These are phyloP conservation scores for Metschnikowia gelsemii DNA, from an alignment of 805 yeast genomes.

Conservation along the genomic window DNA sequence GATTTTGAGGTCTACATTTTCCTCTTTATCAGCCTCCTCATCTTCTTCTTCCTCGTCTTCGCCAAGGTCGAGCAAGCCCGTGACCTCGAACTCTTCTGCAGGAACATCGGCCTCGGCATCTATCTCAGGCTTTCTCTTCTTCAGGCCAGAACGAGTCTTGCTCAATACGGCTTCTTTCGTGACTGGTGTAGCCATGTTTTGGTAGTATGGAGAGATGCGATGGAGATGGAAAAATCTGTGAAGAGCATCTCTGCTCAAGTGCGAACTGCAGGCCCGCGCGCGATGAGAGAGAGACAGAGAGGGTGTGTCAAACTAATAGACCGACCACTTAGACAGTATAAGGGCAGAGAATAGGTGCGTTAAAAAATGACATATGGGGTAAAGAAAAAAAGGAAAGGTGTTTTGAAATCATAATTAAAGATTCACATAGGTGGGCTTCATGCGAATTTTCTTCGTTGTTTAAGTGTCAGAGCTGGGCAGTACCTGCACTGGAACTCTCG, in stretches of 20 bases:
- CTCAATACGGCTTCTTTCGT: slow-evolving; percentile 5
- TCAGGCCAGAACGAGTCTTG: slow-evolving; percentile 6
- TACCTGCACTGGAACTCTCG: no score
- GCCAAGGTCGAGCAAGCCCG: slow-evolving; percentile 18
- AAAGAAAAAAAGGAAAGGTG: no score
- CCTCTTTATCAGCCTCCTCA: slow-evolving; percentile 10
- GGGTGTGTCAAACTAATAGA: no score
- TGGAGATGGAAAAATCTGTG: slow-evolving; percentile 14
- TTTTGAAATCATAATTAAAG: no score
- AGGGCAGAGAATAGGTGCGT: no score
- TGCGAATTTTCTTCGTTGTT: no score
- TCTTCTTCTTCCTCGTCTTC: slow-evolving; percentile 15
- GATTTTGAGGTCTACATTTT: slow-evolving; percentile 2
- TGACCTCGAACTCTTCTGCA: slow-evolving; percentile 17
- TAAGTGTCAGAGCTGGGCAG: no score
- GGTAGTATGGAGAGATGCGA: background rate
- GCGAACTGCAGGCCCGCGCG: slow-evolving; percentile 12
- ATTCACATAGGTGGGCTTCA: no score
- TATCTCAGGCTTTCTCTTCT: slow-evolving; percentile 17
- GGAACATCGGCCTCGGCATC: slow-evolving; percentile 15
- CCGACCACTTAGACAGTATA: no score
- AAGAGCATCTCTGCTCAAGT: slow-evolving; percentile 10
- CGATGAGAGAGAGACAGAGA: no score
- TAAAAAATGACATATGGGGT: no score
- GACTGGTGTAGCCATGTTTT: slow-evolving; percentile 17